Base-by-base conservation (phyloP, 1,139 yeast genomes). In the Lodderomyces metapsilosis region DNA sequence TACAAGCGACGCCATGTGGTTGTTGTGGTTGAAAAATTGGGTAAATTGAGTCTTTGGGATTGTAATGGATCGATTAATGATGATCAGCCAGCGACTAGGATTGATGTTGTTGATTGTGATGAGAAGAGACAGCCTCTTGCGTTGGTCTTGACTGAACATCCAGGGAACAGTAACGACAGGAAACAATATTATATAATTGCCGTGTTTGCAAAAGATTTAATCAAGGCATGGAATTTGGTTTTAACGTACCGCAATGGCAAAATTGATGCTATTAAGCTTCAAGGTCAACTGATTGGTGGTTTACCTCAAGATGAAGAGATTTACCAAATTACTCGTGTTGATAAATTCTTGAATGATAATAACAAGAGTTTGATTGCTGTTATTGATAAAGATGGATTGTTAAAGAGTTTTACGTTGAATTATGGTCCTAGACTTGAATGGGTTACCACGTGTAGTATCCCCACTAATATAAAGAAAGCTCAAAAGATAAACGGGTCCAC, bases 401-500 rank as follows among this genome's bases (percentile, higher is more conserved):
- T 87, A n/a, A 65, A 68, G 33, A 71, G 80, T 4, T 60, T 57
- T 41, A 54, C 62, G 0, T 51, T 63, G 7, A 56, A 56, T 17
- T 45, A 50, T 40, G 32, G 32, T 1, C 6, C 9, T 15, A 15
- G 20, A 6, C 37, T 80, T 3, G 44, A 49, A 7, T 88, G 95
- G 95, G 60, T 65, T 2, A 53, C 62, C 33, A 69, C 76, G 24
- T 68, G 71, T 10, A 62, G 56, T 8, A 57, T 86, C 9, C 66
- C 72, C 35, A 84, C 96, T 0, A 82, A 80, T 22, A 70, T 86
- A 4, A 39, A 47, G 2, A 64, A 75, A 33, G 76, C 85, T 1
- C 61, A 76, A 10, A 69, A 69, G 38, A 71, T 88, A 1, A 80
- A 84, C 40, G 95, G 89, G 0, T 85, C 96, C 0, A 80, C 92